A percentile compares a stretch with the other conserved stretches of the same genome.
phyloP scores from a whole-genome alignment of 2,329 filamentous ascomycete genomes.

The Cladophialophora carrionii region DNA sequence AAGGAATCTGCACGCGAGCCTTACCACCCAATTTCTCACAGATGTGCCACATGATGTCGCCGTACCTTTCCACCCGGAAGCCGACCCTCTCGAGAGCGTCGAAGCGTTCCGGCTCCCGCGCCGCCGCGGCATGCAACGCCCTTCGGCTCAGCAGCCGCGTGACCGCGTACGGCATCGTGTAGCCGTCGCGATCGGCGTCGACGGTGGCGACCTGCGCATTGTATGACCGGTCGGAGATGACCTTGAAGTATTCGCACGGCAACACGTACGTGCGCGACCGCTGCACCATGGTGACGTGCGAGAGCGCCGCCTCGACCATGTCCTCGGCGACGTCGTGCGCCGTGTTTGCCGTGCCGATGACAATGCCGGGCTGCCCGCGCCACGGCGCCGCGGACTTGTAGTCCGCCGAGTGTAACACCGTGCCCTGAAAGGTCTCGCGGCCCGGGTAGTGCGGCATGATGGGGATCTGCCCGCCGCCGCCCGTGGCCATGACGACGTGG shows the following conservation, averaged over 20 bases:
- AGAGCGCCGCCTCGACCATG: slow-evolving; percentile 49
- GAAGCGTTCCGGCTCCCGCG: slow-evolving; percentile 44
- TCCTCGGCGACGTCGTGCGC: slow-evolving; percentile 55
- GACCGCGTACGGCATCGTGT: slow-evolving; percentile 41
- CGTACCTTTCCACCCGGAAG: slow-evolving; percentile 48
- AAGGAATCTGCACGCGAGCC: too few species aligned
- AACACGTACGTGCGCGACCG: slow-evolving; percentile 47
- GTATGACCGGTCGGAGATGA: slow-evolving; percentile 33
- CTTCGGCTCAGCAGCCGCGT: slow-evolving; percentile 42
- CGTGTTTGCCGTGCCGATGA: slow-evolving; percentile 55
- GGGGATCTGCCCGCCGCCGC: slow-evolving; percentile 25
- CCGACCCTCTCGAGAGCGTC: slow-evolving; percentile 50
- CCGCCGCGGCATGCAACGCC: slow-evolving; percentile 39
- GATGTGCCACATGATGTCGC: slow-evolving; percentile 46
- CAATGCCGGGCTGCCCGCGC: slow-evolving; percentile 50
- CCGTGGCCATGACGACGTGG: slow-evolving; percentile 25
- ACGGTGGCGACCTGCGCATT: slow-evolving; percentile 36
- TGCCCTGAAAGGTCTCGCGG: slow-evolving; percentile 45
- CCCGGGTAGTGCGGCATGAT: slow-evolving; percentile 37
- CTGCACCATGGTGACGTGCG: slow-evolving; percentile 54
- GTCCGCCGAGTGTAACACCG: slow-evolving; percentile 43
- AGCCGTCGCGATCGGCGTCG: slow-evolving; percentile 33
- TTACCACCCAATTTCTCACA: slow-evolving; percentile 48
- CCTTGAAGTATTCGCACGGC: slow-evolving; percentile 37
- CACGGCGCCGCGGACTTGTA: slow-evolving; percentile 43